Evolutionary conservation across 2,329 filamentous ascomycete species (phyloP), one percentile per base, ranked within the genome.

Genomic region (Talaromyces islandicus): DNA sequence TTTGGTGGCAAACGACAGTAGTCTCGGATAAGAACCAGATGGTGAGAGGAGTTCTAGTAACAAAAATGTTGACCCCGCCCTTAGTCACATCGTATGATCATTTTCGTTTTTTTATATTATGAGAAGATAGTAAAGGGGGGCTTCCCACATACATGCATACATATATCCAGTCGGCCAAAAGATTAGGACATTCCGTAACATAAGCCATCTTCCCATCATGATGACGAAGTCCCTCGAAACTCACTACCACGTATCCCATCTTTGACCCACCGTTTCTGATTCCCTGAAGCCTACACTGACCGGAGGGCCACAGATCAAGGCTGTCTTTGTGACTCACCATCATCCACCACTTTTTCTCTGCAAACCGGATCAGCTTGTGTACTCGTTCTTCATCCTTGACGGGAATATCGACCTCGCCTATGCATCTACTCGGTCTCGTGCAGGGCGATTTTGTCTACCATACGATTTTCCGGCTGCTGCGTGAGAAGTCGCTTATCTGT

Each of bases 321-420:
- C 69, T 4, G 63, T 74, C 38, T 74, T 73, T 58, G 64, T 71
- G 21, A 73, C 71, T 7, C 71, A 73, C 60, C 72, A 74, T 56
- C 71, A 72, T 57, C 70, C 71, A 73, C 60, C 70, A 74, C 63
- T 73, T 70, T 60, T 71, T 71, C 63, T 64, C 67, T 62, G 61
- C 1, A 70, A 70, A 54, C 71, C 71, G 0, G 66, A 65, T 9
- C 60, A 62, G 0, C 73, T 69, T 55, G 46, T 62, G 1, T 72
- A 65, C 17, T 68, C 58, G 43, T 71, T 73, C 48, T 71, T 73
- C 29, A 32, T 66, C 6, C 59, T 73, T 25, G 63, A 69, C 4
- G 70, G 68, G 0, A 63, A 70, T 17, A 59, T 64, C 9, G 56
- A 60, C n/a, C 12, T 67, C 62, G 19, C 69, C 68, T 0, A 59